Percentiles rank a stretch among this genome's conserved stretches.
phyloP scores from a whole-genome alignment of 352 stramenopile species.

The Phytophthora brassicae region DNA sequence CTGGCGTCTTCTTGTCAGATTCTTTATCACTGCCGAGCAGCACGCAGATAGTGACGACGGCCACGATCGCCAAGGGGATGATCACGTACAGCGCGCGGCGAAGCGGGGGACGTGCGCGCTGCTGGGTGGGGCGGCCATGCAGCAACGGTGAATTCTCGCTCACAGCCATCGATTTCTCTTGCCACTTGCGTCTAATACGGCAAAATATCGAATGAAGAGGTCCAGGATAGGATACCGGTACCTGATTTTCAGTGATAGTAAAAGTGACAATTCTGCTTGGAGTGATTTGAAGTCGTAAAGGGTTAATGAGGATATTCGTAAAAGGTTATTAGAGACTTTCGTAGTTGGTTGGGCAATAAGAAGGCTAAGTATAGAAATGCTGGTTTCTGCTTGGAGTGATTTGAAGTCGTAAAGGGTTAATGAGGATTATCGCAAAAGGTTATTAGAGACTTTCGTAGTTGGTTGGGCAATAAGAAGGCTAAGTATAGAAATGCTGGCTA shows the following conservation, averaged over 20 bases:
- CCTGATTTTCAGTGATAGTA: no score
- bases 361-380: background rate
- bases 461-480: background rate
- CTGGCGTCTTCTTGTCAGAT: slow-evolving; percentile 11
- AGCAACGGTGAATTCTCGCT: slow-evolving; percentile 66
- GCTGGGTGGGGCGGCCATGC: slow-evolving; percentile 21
- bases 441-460: background rate
- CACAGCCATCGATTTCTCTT: slow-evolving; percentile 12
- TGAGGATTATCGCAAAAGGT: background rate
- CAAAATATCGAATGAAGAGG: slow-evolving; percentile 24
- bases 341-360: background rate
- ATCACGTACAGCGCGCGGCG: slow-evolving; percentile 58
- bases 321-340: background rate
- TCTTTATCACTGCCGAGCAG: slow-evolving; percentile 30
- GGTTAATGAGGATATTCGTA: no score
- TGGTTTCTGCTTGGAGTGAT: background rate
- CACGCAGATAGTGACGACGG: slow-evolving; percentile 51
- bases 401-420: background rate
- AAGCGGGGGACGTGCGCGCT: slow-evolving; percentile 22
- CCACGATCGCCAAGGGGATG: slow-evolving; percentile 51
- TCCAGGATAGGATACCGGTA: no score
- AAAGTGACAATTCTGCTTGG: background rate
- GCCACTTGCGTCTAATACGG: background rate
- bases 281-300: background rate
- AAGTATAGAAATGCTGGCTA: slow-evolving; percentile 23